Base-by-base conservation (phyloP, 2,329 filamentous ascomycete genomes). In the Nemania diffusa region DNA sequence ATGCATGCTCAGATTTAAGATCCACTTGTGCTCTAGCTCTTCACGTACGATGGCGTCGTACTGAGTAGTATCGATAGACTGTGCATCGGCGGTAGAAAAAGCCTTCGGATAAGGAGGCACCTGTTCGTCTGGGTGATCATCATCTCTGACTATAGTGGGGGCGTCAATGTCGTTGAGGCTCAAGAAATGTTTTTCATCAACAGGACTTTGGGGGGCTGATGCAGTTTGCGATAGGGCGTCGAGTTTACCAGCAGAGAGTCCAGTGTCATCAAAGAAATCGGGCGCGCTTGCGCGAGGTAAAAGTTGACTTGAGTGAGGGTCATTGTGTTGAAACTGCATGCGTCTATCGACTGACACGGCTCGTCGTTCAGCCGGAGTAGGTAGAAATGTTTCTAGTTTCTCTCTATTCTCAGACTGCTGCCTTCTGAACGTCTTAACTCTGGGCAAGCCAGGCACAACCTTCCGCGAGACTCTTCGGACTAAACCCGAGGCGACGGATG, bases 1-100 rank as follows among this genome's bases (percentile, higher is more conserved):
- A 79, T 97, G 94, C 96, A 99, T 97, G 80, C 94, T 97, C 67
- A 98, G 86, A 76, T 99, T 99, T 73, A 99, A 84, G 67, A 99
- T 98, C 96, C 96, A 99, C 75, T 88, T 90, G 68, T 85, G 88
- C 75, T 97, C 94, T 62, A 97, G 85, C 79, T 98, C 95, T 69
- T 92, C 88, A 71, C 91, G 88, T 71, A 97, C 86, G 73, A 88
- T 84, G 59, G 84, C 82, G 60, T 91, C 88, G 74, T 92, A 87
- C 65, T 85, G 81, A 2, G 85, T 84, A 3, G 82, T 82, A 17
- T 85, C 84, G 69, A 84, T 80, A 22, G 85, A 87, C 24, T 79
- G 82, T 1, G 79, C 78, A 71, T 87, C 85, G 24, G 78, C 63
- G 24, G 66, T 71, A 29, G 75, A 74, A 15, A 73, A 62, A 22